A percentile compares a stretch with the other conserved stretches of the same genome.
These are phyloP conservation scores for Acer negundo DNA, from an alignment of 345 rosid genomes.

Conservation along the genomic window DNA sequence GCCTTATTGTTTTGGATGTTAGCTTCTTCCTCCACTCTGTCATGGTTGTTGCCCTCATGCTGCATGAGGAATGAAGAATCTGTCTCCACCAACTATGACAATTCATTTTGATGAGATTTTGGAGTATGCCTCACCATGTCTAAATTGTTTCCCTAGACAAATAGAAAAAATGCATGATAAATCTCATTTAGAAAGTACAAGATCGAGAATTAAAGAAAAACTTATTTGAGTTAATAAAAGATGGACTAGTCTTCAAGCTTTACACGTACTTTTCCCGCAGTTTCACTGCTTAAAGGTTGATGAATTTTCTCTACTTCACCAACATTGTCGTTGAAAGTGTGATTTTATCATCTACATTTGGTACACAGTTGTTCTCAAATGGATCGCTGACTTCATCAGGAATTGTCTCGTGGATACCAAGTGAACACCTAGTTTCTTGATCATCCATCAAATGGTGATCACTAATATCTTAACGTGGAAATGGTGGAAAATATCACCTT, in stretches of 20 bases:
- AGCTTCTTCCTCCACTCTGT: slow-evolving; percentile 4
- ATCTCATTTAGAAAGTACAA: slow-evolving; percentile 4
- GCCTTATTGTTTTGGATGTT: slow-evolving; percentile 20
- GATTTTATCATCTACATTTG: slow-evolving; percentile 29
- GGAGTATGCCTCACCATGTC: neutral
- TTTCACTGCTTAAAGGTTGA: slow-evolving; percentile 24
- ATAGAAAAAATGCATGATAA: slow-evolving; percentile 12
- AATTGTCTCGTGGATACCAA: slow-evolving; percentile 31
- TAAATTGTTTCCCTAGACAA: slow-evolving; percentile 25
- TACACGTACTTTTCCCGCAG: slow-evolving; percentile 36
- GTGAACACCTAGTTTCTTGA: slow-evolving; percentile 31
- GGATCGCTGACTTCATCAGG: slow-evolving; percentile 38
- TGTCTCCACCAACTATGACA: slow-evolving; percentile 20
- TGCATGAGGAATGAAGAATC: slow-evolving; percentile 29
- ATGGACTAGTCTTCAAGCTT: neutral
- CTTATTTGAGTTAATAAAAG: neutral
- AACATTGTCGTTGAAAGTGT: slow-evolving; percentile 23
- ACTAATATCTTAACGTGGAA: slow-evolving; percentile 39
- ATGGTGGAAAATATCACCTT: no score
- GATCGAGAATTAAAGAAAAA: neutral
- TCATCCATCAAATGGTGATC: slow-evolving; percentile 31
- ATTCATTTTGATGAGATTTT: slow-evolving; percentile 20
- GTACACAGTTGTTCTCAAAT: slow-evolving; percentile 22
- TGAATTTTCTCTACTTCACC: slow-evolving; percentile 23
- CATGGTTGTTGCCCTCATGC: slow-evolving; percentile 23